Evolutionary conservation across 306 rosid species (phyloP).

Genomic region (Senna siamea): DNA sequence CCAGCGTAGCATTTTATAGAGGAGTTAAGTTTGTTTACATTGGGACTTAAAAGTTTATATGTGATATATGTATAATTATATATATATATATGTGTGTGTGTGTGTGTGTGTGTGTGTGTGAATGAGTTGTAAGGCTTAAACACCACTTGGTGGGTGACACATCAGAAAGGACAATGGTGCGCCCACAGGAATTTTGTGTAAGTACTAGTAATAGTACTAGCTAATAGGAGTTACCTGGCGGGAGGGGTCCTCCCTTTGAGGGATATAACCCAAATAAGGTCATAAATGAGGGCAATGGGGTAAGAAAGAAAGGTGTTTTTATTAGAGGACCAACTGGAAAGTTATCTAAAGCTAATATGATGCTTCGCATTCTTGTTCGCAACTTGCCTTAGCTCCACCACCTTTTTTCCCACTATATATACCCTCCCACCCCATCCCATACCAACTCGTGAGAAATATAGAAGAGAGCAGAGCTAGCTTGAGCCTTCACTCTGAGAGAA

Average conservation of each 20-base stretch:
- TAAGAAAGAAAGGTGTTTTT: constrained; percentile 32
- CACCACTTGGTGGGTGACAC: constrained; percentile 71
- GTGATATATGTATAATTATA: too few relatives aligned
- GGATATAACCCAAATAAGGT: constrained; percentile 40
- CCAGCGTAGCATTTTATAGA: neutral
- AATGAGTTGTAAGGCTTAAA: constrained; percentile 74
- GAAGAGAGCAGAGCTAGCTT: neutral
- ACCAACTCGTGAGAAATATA: constrained; percentile 18
- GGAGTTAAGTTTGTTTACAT: neutral
- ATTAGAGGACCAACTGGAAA: constrained; percentile 58
- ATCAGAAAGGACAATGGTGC: constrained; percentile 57
- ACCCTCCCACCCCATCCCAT: constrained; percentile 20
- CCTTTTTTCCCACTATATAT: constrained; percentile 51
- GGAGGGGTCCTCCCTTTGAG: neutral
- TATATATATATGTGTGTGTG: too few relatives aligned
- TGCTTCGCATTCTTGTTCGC: constrained; percentile 21
- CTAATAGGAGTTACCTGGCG: constrained; percentile 30
- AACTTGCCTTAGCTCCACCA: constrained; percentile 35
- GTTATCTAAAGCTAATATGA: constrained; percentile 35
- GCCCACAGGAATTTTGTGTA: constrained; percentile 33
- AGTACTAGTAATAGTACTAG: constrained; percentile 37
- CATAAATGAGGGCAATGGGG: constrained; percentile 30
- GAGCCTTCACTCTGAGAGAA: neutral
- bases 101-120: too few relatives aligned
- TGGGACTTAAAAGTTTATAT: too few relatives aligned